Base-by-base conservation (phyloP, 139 green algal genomes). In the Chlorella sp. region DNA sequence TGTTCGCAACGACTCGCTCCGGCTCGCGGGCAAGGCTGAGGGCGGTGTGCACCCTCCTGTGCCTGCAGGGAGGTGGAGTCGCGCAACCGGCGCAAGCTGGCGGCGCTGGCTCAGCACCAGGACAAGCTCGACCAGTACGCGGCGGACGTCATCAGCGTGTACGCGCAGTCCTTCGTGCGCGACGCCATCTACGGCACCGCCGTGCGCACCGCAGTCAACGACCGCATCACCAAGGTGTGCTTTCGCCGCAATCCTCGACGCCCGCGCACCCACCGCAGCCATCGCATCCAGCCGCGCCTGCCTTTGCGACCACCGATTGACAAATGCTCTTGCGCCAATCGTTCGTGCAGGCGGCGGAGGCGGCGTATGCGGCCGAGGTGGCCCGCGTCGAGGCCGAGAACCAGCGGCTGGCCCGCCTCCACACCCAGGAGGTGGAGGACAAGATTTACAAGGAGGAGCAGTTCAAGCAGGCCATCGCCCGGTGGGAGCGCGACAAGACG, bases 351-450 rank as follows among this genome's bases (percentile, higher is more conserved):
- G 49, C 49, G 3, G 67, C 67, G 2, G 67, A 64, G 31, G 24
- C 14, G 23, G 68, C 67, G 26, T 49, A 74, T 59, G 67, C 35
- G 22, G 35, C 36, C n/a, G 67, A 70, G 60, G 27, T 29, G 3
- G n/a, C 31, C 27, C 31, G 24, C 0, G 49, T 79, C 26, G 10
- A 26, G 2, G 67, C 35, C 0, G 74, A 81, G 74, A 85, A 85
- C 55, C 70, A 36, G n/a, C 67, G 68, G 1, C n/a, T 79, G 60
- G 49, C 71, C 1, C 35, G n/a, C n/a, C 2, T 72, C 33, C 79
- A 85, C 63, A 23, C 62, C 0, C 27, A 26, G 6, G 79, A 85
- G 62, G 62, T 81, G 31, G 74, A 74, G 68, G 75, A 74, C 31
- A 70, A 70, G 68, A 26, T 34, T 14, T 30, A 31, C 17, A 62